Evolutionary conservation across 108 stramenopile genomes (phyloP).

Genomic region (Cylindrotheca fusiformis): DNA sequence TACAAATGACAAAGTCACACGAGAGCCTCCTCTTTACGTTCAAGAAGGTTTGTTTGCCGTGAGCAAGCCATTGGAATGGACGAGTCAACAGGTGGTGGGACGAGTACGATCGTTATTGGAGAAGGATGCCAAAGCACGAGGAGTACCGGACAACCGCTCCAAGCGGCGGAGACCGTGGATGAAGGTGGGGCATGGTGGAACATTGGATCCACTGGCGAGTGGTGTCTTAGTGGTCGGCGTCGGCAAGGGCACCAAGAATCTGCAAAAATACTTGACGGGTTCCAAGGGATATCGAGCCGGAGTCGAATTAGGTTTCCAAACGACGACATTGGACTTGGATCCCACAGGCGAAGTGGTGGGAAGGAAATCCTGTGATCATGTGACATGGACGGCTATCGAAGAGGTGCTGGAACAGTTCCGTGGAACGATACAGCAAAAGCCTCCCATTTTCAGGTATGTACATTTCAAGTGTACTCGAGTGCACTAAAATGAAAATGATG

Average conservation of each 20-base stretch:
- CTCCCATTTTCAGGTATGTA: constrained; percentile 75
- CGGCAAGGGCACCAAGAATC: constrained; percentile 55
- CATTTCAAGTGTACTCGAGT: neutral
- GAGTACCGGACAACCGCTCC: constrained; percentile 18
- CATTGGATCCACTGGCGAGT: constrained; percentile 92
- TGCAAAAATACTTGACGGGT: constrained; percentile 66
- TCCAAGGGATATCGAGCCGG: constrained; percentile 77
- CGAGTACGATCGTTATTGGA: constrained; percentile 74
- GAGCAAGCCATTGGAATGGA: constrained; percentile 90
- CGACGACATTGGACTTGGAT: constrained; percentile 82
- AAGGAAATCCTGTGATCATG: constrained; percentile 47
- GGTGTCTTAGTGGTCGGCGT: constrained; percentile 94
- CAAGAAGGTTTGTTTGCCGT: constrained; percentile 84
- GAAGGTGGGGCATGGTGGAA: constrained; percentile 95
- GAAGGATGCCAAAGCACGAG: constrained; percentile 61
- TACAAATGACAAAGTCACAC: too few relatives aligned
- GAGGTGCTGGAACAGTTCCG: constrained; percentile 46
- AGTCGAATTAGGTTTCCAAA: constrained; percentile 75
- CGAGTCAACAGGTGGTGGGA: constrained; percentile 83
- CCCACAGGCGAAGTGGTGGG: constrained; percentile 54
- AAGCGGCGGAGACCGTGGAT: constrained; percentile 42
- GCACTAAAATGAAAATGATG: neutral
- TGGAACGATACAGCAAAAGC: constrained; percentile 85
- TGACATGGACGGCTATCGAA: constrained; percentile 43
- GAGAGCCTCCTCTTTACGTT: constrained; percentile 46